phyloP scores from a whole-genome alignment of 2,329 filamentous ascomycete species.

The Fusarium nodosum region DNA sequence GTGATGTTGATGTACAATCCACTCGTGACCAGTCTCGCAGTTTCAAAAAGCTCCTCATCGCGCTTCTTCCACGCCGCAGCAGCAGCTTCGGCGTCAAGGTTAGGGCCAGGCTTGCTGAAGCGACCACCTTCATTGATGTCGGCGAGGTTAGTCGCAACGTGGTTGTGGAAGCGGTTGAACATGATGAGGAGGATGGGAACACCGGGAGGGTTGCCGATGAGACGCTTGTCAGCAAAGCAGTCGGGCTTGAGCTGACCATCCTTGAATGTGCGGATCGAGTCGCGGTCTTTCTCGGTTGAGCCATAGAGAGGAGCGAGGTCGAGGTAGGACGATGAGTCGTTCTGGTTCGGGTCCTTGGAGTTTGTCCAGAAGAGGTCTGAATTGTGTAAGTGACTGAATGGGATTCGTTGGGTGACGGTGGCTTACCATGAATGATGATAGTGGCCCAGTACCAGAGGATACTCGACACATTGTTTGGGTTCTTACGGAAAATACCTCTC shows the following conservation, averaged over 20 bases:
- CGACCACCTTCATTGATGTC: constrained; percentile 87
- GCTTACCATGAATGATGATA: constrained; percentile 76
- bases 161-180: constrained; percentile 90
- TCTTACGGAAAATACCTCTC: constrained; percentile 63
- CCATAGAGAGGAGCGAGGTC: constrained; percentile 81
- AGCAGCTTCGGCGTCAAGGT: constrained; percentile 63
- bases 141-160: constrained; percentile 82
- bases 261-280: constrained; percentile 76
- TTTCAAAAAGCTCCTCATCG: constrained; percentile 85
- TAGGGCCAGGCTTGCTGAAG: constrained; percentile 74
- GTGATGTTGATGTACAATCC: constrained; percentile 85
- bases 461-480: constrained; percentile 80
- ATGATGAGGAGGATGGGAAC: constrained; percentile 80
- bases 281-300: constrained; percentile 74
- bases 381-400: fast-evolving
- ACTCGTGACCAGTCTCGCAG: constrained; percentile 78
- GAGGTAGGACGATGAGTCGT: constrained; percentile 78
- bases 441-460: constrained; percentile 81
- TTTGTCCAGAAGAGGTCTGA: constrained; percentile 79
- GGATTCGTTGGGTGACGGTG: fast-evolving
- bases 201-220: constrained; percentile 78
- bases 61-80: constrained; percentile 73
- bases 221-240: constrained; percentile 76
- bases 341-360: constrained; percentile 68
- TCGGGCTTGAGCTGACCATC: constrained; percentile 81